phyloP scores from a whole-genome alignment of 805 yeast species.

The Naumovozyma dairenensis region DNA sequence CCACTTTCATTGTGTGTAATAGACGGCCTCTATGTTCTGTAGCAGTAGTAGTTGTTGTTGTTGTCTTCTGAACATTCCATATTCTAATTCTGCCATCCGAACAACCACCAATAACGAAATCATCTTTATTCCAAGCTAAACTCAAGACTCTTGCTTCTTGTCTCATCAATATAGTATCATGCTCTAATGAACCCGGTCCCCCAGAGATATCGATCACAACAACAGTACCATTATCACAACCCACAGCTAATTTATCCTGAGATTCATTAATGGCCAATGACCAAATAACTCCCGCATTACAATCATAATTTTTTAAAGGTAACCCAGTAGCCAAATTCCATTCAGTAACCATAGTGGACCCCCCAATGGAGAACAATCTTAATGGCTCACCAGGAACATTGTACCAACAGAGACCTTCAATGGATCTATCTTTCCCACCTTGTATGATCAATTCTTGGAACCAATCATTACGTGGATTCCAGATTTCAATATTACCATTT shows the following conservation, averaged over 20 bases:
- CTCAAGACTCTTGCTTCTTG: conserved; percentile 75
- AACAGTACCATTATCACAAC: conserved; percentile 92
- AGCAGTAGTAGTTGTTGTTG: conserved; percentile 1
- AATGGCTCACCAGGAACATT: conserved; percentile 39
- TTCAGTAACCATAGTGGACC: conserved; percentile 82
- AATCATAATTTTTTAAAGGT: conserved; percentile 69
- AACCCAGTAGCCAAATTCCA: conserved; percentile 75
- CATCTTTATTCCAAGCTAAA: conserved; percentile 63
- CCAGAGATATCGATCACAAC: conserved; percentile 78
- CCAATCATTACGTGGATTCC: conserved; percentile 86
- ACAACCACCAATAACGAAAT: conserved; percentile 79
- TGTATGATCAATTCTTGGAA: conserved; percentile 59
- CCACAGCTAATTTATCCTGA: conserved; percentile 65
- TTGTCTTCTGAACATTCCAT: conserved; percentile 47
- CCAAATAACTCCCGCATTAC: conserved; percentile 93
- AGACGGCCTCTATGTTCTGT: conserved; percentile 47
- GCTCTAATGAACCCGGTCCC: conserved; percentile 76
- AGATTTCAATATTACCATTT: conserved; percentile 90
- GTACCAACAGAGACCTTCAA: conserved; percentile 86
- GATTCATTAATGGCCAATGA: conserved; percentile 58
- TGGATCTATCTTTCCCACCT: conserved; percentile 75
- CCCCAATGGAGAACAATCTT: conserved; percentile 87
- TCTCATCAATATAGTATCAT: conserved; percentile 64
- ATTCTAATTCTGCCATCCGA: conserved; percentile 86
- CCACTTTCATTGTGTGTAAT: conserved; percentile 83